phyloP scores from a whole-genome alignment of 169 alveolate species.

The Eimeria necatrix region DNA sequence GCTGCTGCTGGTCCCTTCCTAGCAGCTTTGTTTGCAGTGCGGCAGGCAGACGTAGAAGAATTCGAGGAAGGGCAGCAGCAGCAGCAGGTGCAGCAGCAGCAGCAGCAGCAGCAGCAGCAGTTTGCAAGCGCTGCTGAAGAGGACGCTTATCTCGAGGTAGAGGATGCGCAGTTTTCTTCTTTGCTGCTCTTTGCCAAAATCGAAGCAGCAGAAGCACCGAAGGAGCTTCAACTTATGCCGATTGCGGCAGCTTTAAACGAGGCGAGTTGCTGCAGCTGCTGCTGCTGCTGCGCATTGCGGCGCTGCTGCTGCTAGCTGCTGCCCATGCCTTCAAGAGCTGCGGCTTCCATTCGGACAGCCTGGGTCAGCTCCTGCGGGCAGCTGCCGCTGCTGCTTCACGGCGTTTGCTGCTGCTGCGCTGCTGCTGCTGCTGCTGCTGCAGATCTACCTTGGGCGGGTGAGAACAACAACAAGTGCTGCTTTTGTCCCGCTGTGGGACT shows the following conservation, averaged over 20 bases:
- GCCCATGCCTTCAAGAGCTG: not conserved
- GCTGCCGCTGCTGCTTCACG: conserved; percentile 13
- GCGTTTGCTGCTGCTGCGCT: not conserved
- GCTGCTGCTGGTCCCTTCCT: conserved; percentile 17
- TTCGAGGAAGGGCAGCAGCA: not conserved
- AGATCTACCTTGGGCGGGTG: conserved; percentile 6
- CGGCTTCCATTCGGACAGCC: not conserved
- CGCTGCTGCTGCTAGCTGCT: not conserved
- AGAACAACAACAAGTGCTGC: conserved; percentile 34
- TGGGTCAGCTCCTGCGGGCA: not conserved
- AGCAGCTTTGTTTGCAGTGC: conserved; percentile 52
- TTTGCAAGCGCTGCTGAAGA: conserved; percentile 51
- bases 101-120: conserved; percentile 27
- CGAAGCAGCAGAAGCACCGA: conserved; percentile 2
- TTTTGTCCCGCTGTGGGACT: not conserved
- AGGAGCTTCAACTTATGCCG: conserved; percentile 32
- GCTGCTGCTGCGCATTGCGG: conserved; percentile 5
- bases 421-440: conserved; percentile 70
- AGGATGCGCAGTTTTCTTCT: not conserved
- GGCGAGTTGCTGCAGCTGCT: conserved; percentile 12
- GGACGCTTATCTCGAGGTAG: conserved; percentile 28
- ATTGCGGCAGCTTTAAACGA: conserved; percentile 45
- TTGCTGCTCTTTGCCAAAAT: conserved; percentile 3
- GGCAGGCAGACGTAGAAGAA: not conserved
- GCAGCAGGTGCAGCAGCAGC: conserved; percentile 38